These are phyloP conservation scores for Plasmodium cynomolgi DNA, from an alignment of 169 alveolate species.

Conservation along the genomic window DNA sequence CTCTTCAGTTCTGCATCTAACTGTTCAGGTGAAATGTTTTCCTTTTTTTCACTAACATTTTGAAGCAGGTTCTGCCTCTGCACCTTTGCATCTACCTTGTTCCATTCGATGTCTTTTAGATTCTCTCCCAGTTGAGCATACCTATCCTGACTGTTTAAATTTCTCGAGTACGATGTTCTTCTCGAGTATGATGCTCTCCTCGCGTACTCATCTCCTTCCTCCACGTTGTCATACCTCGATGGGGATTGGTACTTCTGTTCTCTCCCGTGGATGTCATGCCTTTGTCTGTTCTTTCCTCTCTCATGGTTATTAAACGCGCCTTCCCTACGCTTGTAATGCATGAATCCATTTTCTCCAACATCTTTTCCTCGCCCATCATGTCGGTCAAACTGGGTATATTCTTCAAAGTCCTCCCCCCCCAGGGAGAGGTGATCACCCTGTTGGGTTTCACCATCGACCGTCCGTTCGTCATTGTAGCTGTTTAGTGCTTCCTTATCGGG, in stretches of 20 bases:
- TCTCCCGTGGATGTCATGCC: background rate
- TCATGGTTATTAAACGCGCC: constrained; percentile 4
- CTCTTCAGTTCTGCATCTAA: constrained; percentile 77
- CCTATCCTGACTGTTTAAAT: constrained; percentile 18
- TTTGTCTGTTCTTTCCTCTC: background rate
- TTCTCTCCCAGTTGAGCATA: constrained; percentile 47
- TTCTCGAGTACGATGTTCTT: constrained; percentile 17
- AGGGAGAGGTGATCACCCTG: background rate
- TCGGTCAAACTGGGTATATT: constrained; percentile 16
- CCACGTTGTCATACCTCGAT: background rate
- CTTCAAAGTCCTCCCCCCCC: background rate
- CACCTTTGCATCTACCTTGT: constrained; percentile 76
- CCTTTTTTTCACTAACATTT: constrained; percentile 75
- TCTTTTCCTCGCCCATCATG: constrained; percentile 4
- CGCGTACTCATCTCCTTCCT: background rate
- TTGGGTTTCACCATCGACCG: background rate
- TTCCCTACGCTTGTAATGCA: constrained; percentile 2
- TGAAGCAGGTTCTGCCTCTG: constrained; percentile 79
- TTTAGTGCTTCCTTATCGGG: background rate
- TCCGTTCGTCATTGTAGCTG: background rate
- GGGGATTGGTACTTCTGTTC: background rate
- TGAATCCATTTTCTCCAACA: constrained; percentile 33
- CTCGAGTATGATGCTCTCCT: background rate
- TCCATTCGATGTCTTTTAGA: constrained; percentile 80
- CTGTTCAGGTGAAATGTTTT: constrained; percentile 81